These are phyloP conservation scores for Kwoniella pini DNA, from an alignment of 768 basidiomycete species.

Conservation along the genomic window DNA sequence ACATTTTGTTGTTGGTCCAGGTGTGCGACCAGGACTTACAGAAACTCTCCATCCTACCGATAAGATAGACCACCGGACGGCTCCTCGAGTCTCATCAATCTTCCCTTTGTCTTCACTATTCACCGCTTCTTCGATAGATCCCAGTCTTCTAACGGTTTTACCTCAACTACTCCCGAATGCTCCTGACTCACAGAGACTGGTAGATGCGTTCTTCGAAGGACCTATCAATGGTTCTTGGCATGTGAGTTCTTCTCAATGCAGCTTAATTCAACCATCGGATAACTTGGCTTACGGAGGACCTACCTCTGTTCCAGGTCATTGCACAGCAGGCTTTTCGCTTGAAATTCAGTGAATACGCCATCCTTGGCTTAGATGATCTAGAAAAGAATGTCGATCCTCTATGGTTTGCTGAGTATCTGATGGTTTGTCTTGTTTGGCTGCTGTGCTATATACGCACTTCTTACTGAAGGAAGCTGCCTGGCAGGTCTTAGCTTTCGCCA, in stretches of 20 bases:
- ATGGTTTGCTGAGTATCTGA: slow-evolving; percentile 25
- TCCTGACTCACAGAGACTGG: background rate
- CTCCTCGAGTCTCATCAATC: background rate
- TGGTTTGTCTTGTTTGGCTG: slow-evolving; percentile 11
- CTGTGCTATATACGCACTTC: background rate
- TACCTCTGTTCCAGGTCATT: slow-evolving; percentile 8
- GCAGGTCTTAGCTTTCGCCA: slow-evolving; percentile 15
- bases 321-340: background rate
- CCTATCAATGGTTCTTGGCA: slow-evolving; percentile 14
- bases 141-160: slow-evolving; percentile 1
- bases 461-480: background rate
- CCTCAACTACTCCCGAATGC: slow-evolving; percentile 8
- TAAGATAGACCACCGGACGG: background rate
- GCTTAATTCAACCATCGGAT: too few species aligned
- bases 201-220: slow-evolving; percentile 10
- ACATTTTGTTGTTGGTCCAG: slow-evolving; percentile 8
- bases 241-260: slow-evolving; percentile 3
- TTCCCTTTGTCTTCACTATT: background rate
- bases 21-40: slow-evolving; percentile 9
- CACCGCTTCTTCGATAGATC: background rate
- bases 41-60: background rate
- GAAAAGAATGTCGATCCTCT: slow-evolving; percentile 3
- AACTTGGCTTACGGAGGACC: too few species aligned
- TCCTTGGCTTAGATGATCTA: background rate
- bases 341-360: background rate